These are phyloP conservation scores for Proteromonas lacertae DNA, from an alignment of 352 stramenopile species.

Conservation along the genomic window DNA sequence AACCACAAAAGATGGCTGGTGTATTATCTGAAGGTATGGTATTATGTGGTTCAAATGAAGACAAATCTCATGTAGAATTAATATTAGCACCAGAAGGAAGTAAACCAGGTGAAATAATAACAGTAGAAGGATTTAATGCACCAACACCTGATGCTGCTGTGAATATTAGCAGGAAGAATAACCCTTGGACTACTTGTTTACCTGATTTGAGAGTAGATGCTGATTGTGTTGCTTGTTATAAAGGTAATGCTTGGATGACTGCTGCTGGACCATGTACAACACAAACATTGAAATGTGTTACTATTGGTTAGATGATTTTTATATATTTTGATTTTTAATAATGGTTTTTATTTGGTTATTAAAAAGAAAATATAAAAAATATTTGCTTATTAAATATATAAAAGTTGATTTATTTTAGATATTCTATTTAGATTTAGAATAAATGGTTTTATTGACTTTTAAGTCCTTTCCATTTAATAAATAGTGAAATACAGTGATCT, in stretches of 20 bases:
- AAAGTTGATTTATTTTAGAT: no score
- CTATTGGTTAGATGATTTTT: background rate
- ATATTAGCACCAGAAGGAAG: constrained; percentile 55
- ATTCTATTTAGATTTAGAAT: no score
- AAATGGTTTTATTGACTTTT: no score
- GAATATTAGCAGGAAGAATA: constrained; percentile 29
- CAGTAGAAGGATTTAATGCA: background rate
- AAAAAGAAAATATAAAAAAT: no score
- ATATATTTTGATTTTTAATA: background rate
- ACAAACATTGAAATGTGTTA: constrained; percentile 18
- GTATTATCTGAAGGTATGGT: constrained; percentile 90
- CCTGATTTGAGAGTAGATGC: constrained; percentile 25
- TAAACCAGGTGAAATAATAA: constrained; percentile 31
- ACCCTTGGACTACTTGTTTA: constrained; percentile 29
- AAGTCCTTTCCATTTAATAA: constrained; percentile 22
- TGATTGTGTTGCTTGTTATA: constrained; percentile 28
- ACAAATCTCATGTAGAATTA: constrained; percentile 54
- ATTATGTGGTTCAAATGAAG: constrained; percentile 50
- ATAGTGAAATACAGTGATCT: constrained; percentile 86
- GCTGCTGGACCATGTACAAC: constrained; percentile 19
- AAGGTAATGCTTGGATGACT: constrained; percentile 27
- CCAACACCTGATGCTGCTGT: background rate
- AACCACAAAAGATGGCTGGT: constrained; percentile 69
- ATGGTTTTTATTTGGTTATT: no score
- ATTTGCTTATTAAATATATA: no score